Evolutionary conservation across 768 basidiomycete genomes (phyloP).

Genomic region (Boletus fagicola): DNA sequence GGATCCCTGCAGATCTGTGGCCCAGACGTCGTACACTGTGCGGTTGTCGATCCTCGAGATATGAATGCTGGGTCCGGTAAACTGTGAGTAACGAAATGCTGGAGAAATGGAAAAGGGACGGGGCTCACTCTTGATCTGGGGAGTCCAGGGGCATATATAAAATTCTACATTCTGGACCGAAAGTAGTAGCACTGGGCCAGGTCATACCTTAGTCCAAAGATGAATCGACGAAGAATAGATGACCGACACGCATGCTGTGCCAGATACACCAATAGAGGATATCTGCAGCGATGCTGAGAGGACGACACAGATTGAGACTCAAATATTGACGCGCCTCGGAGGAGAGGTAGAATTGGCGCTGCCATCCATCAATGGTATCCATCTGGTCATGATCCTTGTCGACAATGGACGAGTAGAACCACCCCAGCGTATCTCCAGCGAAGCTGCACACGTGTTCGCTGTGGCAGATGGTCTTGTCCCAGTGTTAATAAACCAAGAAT

Average conservation of each 20-base stretch:
- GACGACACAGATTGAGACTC: background rate
- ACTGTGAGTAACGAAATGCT: background rate
- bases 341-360: slow-evolving; percentile 41
- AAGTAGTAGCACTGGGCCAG: slow-evolving; percentile 50
- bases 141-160: slow-evolving; percentile 43
- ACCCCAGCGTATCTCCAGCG: slow-evolving; percentile 53
- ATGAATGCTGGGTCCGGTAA: slow-evolving; percentile 11
- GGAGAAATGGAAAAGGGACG: background rate
- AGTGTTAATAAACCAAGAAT: background rate
- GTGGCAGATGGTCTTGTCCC: slow-evolving; percentile 34
- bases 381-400: slow-evolving; percentile 7
- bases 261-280: slow-evolving; percentile 50
- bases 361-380: slow-evolving; percentile 34
- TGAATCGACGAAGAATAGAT: background rate
- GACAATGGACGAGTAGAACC: slow-evolving; percentile 42
- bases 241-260: slow-evolving; percentile 49
- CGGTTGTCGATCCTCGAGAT: slow-evolving; percentile 35
- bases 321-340: slow-evolving; percentile 17
- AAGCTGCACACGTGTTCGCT: slow-evolving; percentile 37
- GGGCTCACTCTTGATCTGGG: slow-evolving; percentile 37
- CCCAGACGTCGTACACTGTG: slow-evolving; percentile 54
- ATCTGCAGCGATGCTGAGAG: slow-evolving; percentile 36
- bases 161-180: slow-evolving; percentile 53
- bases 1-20: slow-evolving; percentile 47
- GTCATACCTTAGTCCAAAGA: slow-evolving; percentile 16